These are phyloP conservation scores for Penicillium sp. DNA, from an alignment of 2,329 filamentous ascomycete genomes.

Conservation along the genomic window DNA sequence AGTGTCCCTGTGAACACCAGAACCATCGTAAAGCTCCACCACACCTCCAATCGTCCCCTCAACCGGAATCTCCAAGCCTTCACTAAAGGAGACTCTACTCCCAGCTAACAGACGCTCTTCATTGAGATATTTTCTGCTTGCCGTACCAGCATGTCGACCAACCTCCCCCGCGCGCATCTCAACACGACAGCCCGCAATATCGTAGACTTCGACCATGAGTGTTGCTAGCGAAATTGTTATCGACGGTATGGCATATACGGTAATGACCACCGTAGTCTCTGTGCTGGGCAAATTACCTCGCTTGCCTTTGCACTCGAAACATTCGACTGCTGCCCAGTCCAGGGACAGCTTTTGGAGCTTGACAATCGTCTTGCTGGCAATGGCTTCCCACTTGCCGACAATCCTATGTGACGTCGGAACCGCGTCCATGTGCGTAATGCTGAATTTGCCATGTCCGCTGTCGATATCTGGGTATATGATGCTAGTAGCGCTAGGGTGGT, in stretches of 20 bases:
- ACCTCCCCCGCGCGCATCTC: not conserved
- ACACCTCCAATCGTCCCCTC: conserved; percentile 3
- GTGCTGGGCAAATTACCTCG: not conserved
- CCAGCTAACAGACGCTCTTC: not conserved
- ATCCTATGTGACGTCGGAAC: not conserved
- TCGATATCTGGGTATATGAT: not conserved
- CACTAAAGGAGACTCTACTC: not conserved
- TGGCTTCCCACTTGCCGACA: not conserved
- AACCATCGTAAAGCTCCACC: not conserved
- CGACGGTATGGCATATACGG: not conserved
- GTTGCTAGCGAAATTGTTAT: not conserved
- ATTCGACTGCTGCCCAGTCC: conserved; percentile 8
- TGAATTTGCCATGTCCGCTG: not conserved
- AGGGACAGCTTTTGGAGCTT: not conserved
- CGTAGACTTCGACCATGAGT: not conserved
- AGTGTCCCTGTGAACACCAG: not conserved
- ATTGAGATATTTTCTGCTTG: not conserved
- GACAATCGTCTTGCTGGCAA: not conserved
- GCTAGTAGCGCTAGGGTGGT: not conserved
- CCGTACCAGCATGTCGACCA: not conserved
- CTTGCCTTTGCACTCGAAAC: conserved; percentile 1
- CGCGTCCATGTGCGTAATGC: not conserved
- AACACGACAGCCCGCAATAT: not conserved
- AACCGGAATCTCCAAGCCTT: not conserved
- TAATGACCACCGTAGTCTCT: not conserved